Evolutionary conservation across 2,329 filamentous ascomycete species (phyloP).

Genomic region (Trichoderma cornu-damae): DNA sequence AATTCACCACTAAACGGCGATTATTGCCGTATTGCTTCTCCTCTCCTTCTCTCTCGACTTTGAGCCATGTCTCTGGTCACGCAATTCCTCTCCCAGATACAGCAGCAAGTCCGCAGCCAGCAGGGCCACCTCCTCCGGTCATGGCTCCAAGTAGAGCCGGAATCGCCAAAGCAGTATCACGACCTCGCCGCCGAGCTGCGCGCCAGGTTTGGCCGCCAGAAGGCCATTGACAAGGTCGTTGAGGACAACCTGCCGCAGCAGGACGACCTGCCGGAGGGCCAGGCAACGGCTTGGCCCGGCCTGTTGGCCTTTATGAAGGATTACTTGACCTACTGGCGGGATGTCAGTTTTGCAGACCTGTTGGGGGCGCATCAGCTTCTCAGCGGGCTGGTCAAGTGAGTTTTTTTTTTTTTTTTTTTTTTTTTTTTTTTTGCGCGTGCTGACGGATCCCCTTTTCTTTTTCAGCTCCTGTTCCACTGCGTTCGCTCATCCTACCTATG

Average conservation of each 20-base stretch:
- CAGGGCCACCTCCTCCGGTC: slow-evolving; percentile 62
- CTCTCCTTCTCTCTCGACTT: neutral
- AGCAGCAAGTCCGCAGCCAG: slow-evolving; percentile 50
- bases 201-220: slow-evolving; percentile 44
- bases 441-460: neutral
- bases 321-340: slow-evolving; percentile 75
- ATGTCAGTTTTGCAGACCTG: slow-evolving; percentile 71
- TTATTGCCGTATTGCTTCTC: neutral
- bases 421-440: neutral
- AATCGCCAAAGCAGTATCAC: slow-evolving; percentile 61
- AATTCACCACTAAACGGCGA: neutral
- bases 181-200: slow-evolving; percentile 64
- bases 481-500: slow-evolving; percentile 71
- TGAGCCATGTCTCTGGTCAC: slow-evolving; percentile 56
- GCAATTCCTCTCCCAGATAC: slow-evolving; percentile 63
- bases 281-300: slow-evolving; percentile 65
- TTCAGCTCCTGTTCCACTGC: slow-evolving; percentile 74
- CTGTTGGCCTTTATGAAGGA: slow-evolving; percentile 75
- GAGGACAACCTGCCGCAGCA: slow-evolving; percentile 60
- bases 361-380: slow-evolving; percentile 70
- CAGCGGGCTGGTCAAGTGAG: slow-evolving; percentile 69
- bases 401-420: too few relatives aligned
- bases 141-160: slow-evolving; percentile 71
- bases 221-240: slow-evolving; percentile 58
- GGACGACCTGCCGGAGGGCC: slow-evolving; percentile 58